Evolutionary conservation across 2,329 filamentous ascomycete genomes (phyloP).

Genomic region (Talaromyces sp.): DNA sequence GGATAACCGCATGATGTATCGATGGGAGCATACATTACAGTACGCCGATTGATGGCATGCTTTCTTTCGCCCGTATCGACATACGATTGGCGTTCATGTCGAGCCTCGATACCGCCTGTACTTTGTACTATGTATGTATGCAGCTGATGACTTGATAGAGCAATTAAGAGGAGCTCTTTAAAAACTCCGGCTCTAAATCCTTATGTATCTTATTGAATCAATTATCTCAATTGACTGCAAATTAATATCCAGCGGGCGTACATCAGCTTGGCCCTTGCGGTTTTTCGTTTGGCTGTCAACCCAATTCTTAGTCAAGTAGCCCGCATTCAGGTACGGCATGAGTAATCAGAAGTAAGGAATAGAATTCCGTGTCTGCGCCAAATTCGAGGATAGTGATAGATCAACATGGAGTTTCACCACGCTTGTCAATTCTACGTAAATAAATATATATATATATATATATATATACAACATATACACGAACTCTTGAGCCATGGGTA

Average conservation of each 20-base stretch:
- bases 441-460: no score
- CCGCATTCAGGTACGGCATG: neutral
- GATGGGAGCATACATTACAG: neutral
- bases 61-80: neutral
- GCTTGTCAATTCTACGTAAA: no score
- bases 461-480: neutral
- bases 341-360: slow-evolving; percentile 7
- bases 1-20: neutral
- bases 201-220: neutral
- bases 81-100: neutral
- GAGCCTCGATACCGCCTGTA: no score
- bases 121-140: no score
- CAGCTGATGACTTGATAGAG: no score
- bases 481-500: no score
- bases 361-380: slow-evolving; percentile 7
- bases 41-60: neutral
- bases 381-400: neutral
- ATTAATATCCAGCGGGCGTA: neutral
- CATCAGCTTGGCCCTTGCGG: neutral
- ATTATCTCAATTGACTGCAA: neutral
- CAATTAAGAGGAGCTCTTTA: no score
- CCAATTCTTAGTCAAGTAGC: neutral
- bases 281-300: neutral
- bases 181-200: neutral
- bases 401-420: neutral